A percentile compares a stretch with the other conserved stretches of the same genome.
Conservation (phyloP, 257 asterid genomes). For the Handroanthus guayacan region DNA sequence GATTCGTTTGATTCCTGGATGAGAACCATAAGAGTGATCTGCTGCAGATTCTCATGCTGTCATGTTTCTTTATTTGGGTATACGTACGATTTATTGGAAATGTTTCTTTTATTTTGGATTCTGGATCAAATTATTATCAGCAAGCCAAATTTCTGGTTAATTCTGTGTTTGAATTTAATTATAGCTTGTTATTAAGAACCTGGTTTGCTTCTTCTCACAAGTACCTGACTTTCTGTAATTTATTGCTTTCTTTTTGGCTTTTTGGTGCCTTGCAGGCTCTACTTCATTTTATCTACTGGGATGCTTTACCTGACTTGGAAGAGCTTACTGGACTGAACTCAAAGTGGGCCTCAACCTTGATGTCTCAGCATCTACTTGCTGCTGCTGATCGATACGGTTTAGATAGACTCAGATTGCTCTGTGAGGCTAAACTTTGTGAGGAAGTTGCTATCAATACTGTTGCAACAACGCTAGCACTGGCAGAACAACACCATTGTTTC, state of each 20-base stretch:
- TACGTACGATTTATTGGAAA: background rate
- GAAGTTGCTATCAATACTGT: constrained; percentile 93
- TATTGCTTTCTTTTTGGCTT: background rate
- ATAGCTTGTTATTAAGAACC: background rate
- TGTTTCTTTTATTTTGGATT: constrained; percentile 8
- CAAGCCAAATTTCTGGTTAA: background rate
- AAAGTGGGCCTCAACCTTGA: constrained; percentile 88
- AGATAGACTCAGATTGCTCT: constrained; percentile 89
- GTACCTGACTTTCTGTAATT: constrained; percentile 25
- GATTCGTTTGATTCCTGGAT: background rate
- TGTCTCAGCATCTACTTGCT: constrained; percentile 96
- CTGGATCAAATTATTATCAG: background rate
- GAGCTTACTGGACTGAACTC: constrained; percentile 88
- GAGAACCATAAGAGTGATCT: constrained; percentile 15
- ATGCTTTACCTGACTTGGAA: constrained; percentile 81
- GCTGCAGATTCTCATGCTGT: background rate
- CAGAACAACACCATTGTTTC: constrained; percentile 96
- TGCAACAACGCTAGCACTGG: constrained; percentile 95
- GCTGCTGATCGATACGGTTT: constrained; percentile 95
- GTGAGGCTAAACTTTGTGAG: constrained; percentile 81
- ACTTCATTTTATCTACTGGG: constrained; percentile 92
- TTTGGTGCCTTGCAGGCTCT: constrained; percentile 61
- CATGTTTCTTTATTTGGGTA: background rate
- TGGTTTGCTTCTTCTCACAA: constrained; percentile 42
- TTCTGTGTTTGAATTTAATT: background rate